Evolutionary conservation across 768 basidiomycete genomes (phyloP), one percentile per base, ranked within the genome.

Genomic region (Phanerodontia chrysosporium): DNA sequence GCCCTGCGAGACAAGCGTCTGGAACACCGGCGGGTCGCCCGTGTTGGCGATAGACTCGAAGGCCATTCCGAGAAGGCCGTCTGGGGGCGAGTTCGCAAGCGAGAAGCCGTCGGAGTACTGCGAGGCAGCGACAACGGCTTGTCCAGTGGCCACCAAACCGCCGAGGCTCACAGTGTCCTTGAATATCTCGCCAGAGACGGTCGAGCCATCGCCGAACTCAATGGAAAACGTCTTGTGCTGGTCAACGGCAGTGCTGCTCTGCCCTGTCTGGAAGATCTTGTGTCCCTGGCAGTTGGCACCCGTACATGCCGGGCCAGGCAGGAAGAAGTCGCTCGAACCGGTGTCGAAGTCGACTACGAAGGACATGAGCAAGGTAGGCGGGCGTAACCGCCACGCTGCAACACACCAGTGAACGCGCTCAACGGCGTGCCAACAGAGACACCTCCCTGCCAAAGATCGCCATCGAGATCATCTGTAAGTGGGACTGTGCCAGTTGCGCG

Each of bases 281-380:
- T 76, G 76, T 10, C 66, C 68, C n/a, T 58, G 28, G 30, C 65
- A 66, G 53, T 63, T 63, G 6, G 2, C 32, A 7, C n/a, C n/a
- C n/a, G 27, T 49, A 49, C 62, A 64, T 2, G 36, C 28, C 7
- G 65, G 16, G 2, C 60, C 60, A 7, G 78, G 76, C 30, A 80
- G 64, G 68, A 73, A 66, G 55, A 77, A 55, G 60, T 76, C 66
- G 55, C 65, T 61, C 28, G 62, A 64, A 2, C 69, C 69, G 2
- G 67, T 78, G 64, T 80, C 78, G 49, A 80, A 76, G 62, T 78
- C 74, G 57, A 79, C 64, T 64, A 69, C 62, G 76, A 81, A n/a
- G 58, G 61, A 21, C 9, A 18, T 51, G 28, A 39, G 52, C 32
- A 3, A 14, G 12, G 13, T 24, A 7, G 22, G 3, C 22, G 35